Evolutionary conservation across 305 asterid species (phyloP).

Genomic region (Nicotiana rustica): DNA sequence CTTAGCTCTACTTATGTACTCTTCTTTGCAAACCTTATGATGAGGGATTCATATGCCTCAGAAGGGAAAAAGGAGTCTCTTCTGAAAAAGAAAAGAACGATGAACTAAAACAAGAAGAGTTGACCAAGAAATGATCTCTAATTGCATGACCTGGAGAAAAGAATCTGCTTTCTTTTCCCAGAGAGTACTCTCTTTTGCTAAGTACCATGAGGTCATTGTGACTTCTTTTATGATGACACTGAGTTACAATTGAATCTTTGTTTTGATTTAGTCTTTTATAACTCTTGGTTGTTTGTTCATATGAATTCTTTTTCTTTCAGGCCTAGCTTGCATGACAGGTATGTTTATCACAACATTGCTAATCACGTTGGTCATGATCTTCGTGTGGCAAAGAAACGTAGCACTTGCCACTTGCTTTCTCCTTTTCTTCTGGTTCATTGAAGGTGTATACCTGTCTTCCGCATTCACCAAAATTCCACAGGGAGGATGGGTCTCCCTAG

Average conservation of each 20-base stretch:
- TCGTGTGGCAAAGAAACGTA: constrained; percentile 84
- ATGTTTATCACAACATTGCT: constrained; percentile 93
- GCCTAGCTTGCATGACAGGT: constrained; percentile 94
- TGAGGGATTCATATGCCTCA: background rate
- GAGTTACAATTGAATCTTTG: background rate
- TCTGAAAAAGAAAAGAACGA: background rate
- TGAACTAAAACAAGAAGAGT: constrained; percentile 1
- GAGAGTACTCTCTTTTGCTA: background rate
- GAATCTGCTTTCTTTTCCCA: constrained; percentile 12
- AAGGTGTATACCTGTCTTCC: constrained; percentile 67
- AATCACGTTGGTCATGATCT: constrained; percentile 81
- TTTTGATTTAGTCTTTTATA: background rate
- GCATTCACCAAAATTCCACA: constrained; percentile 78
- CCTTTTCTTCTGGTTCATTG: constrained; percentile 76
- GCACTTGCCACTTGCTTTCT: constrained; percentile 67
- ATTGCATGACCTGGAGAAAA: constrained; percentile 27
- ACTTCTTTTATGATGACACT: background rate
- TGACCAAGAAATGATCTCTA: background rate
- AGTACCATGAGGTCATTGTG: constrained; percentile 4
- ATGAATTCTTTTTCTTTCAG: constrained; percentile 55
- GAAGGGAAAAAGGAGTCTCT: background rate
- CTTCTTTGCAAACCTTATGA: background rate
- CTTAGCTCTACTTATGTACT: background rate
- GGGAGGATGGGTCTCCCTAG: constrained; percentile 96
- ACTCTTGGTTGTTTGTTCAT: constrained; percentile 6